Base-by-base conservation (phyloP, 345 rosid genomes). In the Corchorus capsularis region DNA sequence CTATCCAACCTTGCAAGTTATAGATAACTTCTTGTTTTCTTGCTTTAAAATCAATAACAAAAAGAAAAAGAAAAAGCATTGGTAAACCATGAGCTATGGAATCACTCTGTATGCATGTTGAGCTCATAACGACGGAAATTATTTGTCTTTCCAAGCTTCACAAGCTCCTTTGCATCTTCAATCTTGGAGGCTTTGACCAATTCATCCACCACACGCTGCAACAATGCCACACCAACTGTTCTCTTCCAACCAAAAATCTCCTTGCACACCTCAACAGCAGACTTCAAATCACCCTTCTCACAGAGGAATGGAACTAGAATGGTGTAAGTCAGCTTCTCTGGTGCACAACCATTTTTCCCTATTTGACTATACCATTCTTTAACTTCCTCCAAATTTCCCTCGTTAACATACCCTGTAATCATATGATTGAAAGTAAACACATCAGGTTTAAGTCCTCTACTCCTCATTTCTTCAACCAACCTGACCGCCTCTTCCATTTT, bases 151-250 rank as follows among this genome's bases (percentile, higher is more conserved):
- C 85, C 89, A 43, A 84, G 79, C 70, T 89, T 68, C 82, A 86
- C 90, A 17, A 94, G 80, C 85, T 86, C 71, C 84, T 66, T 81
- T 8, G 94, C 97, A 71, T 87, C 90, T 67, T 87, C 84, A 39
- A 65, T 60, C 87, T 65, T 91, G 11, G 86, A 85, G 75, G 72
- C 83, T 75, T 83, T 72, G 60, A 85, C 82, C 88, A 91, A 81
- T 45, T 63, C 70, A 73, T 86, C 89, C 10, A 91, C 86, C 71
- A 88, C 94, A 1, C 54, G 83, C 83, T 90, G 92, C 74, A 85
- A 75, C 72, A 86, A 12, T 27, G 79, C 78, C 43, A 64, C 82
- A 57, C 79, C 82, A 55, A 90, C 81, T 53, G 73, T 67, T 46
- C 75, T 72, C 71, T 78, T 70, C 54, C 71, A 52, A 10, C 39